Percentiles rank a stretch among this genome's conserved stretches.
Evolutionary conservation across 257 asterid species (phyloP).

Genomic region (Capsicum rhomboideum): DNA sequence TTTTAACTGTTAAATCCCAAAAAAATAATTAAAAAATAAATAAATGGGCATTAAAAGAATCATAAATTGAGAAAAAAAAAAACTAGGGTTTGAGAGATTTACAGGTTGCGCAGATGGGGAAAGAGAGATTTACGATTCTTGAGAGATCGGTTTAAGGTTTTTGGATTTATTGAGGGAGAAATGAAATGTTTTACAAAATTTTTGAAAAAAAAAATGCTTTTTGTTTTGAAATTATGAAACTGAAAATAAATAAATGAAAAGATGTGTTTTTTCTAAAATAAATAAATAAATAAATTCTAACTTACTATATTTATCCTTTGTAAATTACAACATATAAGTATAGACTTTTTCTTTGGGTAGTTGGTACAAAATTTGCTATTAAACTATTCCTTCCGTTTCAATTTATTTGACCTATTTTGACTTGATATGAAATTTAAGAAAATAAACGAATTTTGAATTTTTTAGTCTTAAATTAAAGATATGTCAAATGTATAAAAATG

Average conservation of each 20-base stretch:
- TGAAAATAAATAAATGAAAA: background rate
- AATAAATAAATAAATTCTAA: no score
- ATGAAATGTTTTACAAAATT: background rate
- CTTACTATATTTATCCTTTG: background rate
- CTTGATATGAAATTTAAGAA: no score
- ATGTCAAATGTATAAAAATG: no score
- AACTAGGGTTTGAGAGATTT: slow-evolving; percentile 35
- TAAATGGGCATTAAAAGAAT: background rate
- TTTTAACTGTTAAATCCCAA: background rate
- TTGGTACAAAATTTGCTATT: no score
- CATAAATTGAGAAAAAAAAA: background rate
- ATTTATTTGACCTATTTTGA: no score
- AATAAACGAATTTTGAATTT: no score
- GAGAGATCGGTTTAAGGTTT: background rate
- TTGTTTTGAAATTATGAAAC: background rate
- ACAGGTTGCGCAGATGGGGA: slow-evolving; percentile 19
- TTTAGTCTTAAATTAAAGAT: no score
- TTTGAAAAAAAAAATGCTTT: background rate
- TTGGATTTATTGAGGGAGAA: background rate
- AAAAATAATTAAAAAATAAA: background rate
- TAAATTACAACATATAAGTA: background rate
- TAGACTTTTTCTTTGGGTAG: no score
- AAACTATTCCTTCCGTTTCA: no score
- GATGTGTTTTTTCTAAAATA: background rate
- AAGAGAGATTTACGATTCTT: no score